These are phyloP conservation scores for Coniochaeta ligniaria DNA, from an alignment of 2,329 filamentous ascomycete genomes.

Conservation along the genomic window DNA sequence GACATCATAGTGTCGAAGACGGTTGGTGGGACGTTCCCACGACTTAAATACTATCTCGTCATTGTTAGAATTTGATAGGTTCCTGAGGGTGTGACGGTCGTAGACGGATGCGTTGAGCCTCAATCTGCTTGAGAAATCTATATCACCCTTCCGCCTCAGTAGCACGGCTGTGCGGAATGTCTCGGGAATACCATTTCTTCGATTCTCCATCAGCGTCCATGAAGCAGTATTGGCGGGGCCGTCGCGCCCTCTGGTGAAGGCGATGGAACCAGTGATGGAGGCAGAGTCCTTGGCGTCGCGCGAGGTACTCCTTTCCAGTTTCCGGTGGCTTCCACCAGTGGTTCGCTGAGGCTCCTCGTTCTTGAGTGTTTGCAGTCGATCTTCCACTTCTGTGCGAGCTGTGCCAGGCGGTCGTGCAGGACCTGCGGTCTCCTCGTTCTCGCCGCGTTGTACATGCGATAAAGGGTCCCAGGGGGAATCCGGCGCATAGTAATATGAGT, in stretches of 20 bases:
- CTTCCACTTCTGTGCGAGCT: slow-evolving; percentile 6
- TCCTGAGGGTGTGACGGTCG: not conserved
- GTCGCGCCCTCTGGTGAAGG: too few relatives aligned
- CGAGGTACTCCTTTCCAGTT: not conserved
- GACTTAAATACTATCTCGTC: too few relatives aligned
- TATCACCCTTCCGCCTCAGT: not conserved
- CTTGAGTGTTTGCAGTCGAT: slow-evolving; percentile 48
- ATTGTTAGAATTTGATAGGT: not conserved
- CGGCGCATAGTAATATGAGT: slow-evolving; percentile 23
- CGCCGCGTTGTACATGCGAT: slow-evolving; percentile 10
- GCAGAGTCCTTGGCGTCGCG: not conserved
- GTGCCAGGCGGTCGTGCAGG: slow-evolving; percentile 10
- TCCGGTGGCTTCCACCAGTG: slow-evolving; percentile 21
- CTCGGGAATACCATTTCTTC: not conserved
- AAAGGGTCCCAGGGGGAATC: slow-evolving; percentile 16
- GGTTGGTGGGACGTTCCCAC: not conserved
- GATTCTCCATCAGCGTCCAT: not conserved
- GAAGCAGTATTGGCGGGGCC: not conserved
- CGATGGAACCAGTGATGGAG: not conserved
- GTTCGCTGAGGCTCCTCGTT: slow-evolving; percentile 56
- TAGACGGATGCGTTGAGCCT: not conserved
- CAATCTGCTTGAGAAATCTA: not conserved
- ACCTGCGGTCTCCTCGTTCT: slow-evolving; percentile 21
- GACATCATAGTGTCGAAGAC: not conserved
- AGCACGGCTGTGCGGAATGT: not conserved